Percentiles rank a stretch among this genome's conserved stretches.
These are phyloP conservation scores for Turritis glabra DNA, from an alignment of 345 rosid genomes.

Conservation along the genomic window DNA sequence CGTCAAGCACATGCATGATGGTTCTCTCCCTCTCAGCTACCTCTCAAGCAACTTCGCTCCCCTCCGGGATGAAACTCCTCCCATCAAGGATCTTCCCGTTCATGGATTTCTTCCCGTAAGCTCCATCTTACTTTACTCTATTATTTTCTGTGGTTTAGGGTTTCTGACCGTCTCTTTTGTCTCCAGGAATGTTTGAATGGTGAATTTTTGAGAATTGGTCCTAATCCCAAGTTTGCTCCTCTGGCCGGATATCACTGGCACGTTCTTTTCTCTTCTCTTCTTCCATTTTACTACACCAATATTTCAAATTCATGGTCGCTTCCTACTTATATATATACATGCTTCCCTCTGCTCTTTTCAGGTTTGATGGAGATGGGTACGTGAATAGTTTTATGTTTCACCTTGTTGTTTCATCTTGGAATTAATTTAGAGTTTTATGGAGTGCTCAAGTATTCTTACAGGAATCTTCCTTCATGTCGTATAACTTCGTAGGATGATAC, in stretches of 20 bases:
- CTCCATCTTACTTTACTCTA: background rate
- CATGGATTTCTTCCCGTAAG: constrained; percentile 81
- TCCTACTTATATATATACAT: background rate
- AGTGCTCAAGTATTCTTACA: too few species aligned
- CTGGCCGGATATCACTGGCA: constrained; percentile 98
- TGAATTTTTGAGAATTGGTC: constrained; percentile 87
- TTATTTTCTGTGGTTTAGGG: background rate
- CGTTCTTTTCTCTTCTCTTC: constrained; percentile 28
- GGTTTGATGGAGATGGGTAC: constrained; percentile 99
- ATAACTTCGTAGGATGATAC: constrained; percentile 71
- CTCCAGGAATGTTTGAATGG: constrained; percentile 79
- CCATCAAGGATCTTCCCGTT: constrained; percentile 65
- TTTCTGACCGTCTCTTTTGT: background rate
- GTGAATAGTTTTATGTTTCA: constrained; percentile 40
- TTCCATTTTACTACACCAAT: background rate
- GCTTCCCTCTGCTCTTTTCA: constrained; percentile 49
- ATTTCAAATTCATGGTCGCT: background rate
- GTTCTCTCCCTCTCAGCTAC: constrained; percentile 71
- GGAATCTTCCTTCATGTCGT: too few species aligned
- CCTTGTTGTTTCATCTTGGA: background rate
- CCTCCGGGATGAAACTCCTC: constrained; percentile 66
- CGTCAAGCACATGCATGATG: constrained; percentile 71
- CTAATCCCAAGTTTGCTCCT: constrained; percentile 84
- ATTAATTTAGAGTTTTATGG: too few species aligned
- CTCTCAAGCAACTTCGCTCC: constrained; percentile 92